Evolutionary conservation across 306 rosid species (phyloP).

Genomic region (Medicago arabica): DNA sequence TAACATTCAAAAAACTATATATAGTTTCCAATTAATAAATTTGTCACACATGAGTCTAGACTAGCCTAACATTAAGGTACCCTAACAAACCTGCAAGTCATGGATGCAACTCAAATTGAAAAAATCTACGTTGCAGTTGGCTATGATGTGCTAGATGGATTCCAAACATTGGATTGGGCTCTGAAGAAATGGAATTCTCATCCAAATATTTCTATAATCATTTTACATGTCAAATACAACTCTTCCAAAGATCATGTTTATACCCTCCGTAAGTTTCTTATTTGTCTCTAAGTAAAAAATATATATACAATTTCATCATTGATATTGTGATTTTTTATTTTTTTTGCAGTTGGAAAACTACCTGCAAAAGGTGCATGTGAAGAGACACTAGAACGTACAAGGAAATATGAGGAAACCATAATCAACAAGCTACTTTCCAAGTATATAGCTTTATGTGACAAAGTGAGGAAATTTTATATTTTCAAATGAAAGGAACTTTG

Average conservation of each 20-base stretch:
- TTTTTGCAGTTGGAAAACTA: conserved; percentile 79
- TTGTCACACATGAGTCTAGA: background rate
- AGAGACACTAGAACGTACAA: conserved; percentile 59
- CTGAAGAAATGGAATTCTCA: conserved; percentile 72
- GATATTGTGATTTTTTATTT: conserved; percentile 12
- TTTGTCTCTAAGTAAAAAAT: background rate
- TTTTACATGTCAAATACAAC: conserved; percentile 59
- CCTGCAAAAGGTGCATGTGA: conserved; percentile 66
- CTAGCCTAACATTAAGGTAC: too few relatives aligned
- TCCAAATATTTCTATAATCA: conserved; percentile 65
- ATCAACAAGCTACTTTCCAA: conserved; percentile 54
- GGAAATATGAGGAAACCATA: conserved; percentile 59
- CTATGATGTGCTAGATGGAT: conserved; percentile 70
- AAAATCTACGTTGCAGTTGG: conserved; percentile 77
- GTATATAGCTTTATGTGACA: conserved; percentile 65
- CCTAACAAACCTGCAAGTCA: background rate
- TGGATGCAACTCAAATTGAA: conserved; percentile 50
- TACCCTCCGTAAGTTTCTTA: conserved; percentile 68
- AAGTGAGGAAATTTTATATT: conserved; percentile 52
- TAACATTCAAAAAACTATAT: background rate
- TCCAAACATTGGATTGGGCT: conserved; percentile 73
- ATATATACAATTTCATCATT: background rate
- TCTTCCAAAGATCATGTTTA: conserved; percentile 57
- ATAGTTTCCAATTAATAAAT: background rate
- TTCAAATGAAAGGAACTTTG: background rate